Base-by-base conservation (phyloP, 768 basidiomycete species). In the Termitomyces sp. region DNA sequence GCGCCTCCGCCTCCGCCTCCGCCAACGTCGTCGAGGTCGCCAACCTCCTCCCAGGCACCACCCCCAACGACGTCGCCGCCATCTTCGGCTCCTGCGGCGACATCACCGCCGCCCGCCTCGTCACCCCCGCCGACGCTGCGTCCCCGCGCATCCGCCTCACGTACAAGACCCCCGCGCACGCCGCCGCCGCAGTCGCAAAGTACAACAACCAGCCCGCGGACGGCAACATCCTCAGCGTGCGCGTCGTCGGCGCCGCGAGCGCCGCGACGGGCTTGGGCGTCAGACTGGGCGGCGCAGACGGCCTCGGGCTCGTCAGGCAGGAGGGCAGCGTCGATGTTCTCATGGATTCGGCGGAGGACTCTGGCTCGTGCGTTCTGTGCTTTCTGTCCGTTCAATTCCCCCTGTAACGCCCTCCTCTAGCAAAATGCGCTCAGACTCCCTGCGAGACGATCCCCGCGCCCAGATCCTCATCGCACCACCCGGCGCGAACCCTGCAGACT, bases 151-250 rank as follows among this genome's bases (percentile, higher is more conserved):
- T 93, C 54, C 82, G 89, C 20, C 76, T 94, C 20, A 88, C 88
- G 13, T 89, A 90, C 78, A 87, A 90, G 67, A 74, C 77, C 20
- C 72, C 84, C 0, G 67, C 78, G 0, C 79, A 86, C 43, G 93
- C 92, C 0, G 73, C 81, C 10, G 77, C 81, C 8, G 88, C 91
- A 7, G 85, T 94, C 6, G 69, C 80, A 63, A 87, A 87, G 65
- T 95, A 91, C 70, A 73, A 95, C 72, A 85, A 85, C 34, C 88
- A 90, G 59, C 85, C 87, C 20, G 93, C 93, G 3, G 93, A 95
- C 59, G 93, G 92, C 1, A 87, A 87, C 60, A 81, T 82, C 9
- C 73, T 94, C 46, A 81, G 76, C 6, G 89, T 94, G 6, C 72
- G 72, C 53, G 71, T 91, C 49, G 79, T 92, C 14, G 88, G 87